These are phyloP conservation scores for Saraca asoca DNA, from an alignment of 331 rosid species.

Conservation along the genomic window DNA sequence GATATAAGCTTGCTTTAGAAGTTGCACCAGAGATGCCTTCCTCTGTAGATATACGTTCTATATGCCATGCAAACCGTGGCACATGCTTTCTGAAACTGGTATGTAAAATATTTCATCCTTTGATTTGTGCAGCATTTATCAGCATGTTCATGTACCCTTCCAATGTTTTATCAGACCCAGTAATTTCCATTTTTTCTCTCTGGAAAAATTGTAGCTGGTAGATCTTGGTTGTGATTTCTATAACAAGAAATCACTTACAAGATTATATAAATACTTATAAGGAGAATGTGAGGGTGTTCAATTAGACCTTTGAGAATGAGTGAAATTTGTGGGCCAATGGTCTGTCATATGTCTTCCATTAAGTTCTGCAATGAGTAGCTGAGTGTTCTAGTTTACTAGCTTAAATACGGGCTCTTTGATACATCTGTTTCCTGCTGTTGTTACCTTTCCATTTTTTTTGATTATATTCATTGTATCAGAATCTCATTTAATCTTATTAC, in stretches of 20 bases:
- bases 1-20: slow-evolving; percentile 72
- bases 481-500: neutral
- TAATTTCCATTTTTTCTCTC: neutral
- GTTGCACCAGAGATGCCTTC: slow-evolving; percentile 69
- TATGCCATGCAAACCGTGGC: slow-evolving; percentile 75
- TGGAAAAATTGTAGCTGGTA: no score
- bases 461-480: no score
- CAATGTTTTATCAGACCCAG: neutral
- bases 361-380: no score
- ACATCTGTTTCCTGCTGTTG: no score
- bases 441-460: no score
- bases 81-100: slow-evolving; percentile 78
- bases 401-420: no score
- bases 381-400: no score
- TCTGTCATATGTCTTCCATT: neutral
- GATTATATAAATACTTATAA: neutral
- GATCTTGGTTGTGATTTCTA: no score
- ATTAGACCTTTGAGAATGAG: neutral
- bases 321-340: neutral
- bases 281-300: neutral
- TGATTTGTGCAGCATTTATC: slow-evolving; percentile 12
- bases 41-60: slow-evolving; percentile 69
- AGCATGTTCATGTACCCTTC: slow-evolving; percentile 18
- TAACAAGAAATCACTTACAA: no score
- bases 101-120: slow-evolving; percentile 29